phyloP scores from a whole-genome alignment of 495 filamentous ascomycete species.

The Hypoxylon perforatum region DNA sequence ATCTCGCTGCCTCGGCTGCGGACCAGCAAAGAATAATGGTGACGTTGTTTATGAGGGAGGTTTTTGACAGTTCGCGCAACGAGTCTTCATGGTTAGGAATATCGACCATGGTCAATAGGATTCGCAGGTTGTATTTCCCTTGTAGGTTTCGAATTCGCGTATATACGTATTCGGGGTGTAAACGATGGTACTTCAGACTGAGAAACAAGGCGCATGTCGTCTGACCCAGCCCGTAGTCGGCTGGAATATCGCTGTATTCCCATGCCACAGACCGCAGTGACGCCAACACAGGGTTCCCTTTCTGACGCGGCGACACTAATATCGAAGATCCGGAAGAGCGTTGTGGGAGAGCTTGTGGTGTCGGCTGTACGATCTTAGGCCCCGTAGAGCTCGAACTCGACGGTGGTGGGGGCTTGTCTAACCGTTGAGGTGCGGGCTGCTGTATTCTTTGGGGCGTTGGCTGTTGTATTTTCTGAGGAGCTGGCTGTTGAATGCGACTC shows the following conservation, averaged over 20 bases:
- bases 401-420: constrained; percentile 54
- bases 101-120: constrained; percentile 91
- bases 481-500: constrained; percentile 48
- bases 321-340: constrained; percentile 79
- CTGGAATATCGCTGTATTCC: constrained; percentile 95
- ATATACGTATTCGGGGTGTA: constrained; percentile 98
- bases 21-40: constrained; percentile 95
- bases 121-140: constrained; percentile 83
- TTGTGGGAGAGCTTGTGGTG: constrained; percentile 79
- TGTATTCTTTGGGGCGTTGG: constrained; percentile 57
- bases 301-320: constrained; percentile 84
- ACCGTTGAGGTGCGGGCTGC: constrained; percentile 56
- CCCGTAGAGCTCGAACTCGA: constrained; percentile 29
- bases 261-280: constrained; percentile 85
- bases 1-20: constrained; percentile 89
- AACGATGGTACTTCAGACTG: constrained; percentile 94
- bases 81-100: constrained; percentile 86
- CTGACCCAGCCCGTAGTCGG: constrained; percentile 88
- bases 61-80: constrained; percentile 86
- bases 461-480: constrained; percentile 47
- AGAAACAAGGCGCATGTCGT: constrained; percentile 95
- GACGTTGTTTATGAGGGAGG: constrained; percentile 84
- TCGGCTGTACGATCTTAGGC: constrained; percentile 82
- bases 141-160: constrained; percentile 83
- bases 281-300: constrained; percentile 93